Base-by-base conservation (phyloP, 2,329 filamentous ascomycete genomes). In the Beauveria medogensis region DNA sequence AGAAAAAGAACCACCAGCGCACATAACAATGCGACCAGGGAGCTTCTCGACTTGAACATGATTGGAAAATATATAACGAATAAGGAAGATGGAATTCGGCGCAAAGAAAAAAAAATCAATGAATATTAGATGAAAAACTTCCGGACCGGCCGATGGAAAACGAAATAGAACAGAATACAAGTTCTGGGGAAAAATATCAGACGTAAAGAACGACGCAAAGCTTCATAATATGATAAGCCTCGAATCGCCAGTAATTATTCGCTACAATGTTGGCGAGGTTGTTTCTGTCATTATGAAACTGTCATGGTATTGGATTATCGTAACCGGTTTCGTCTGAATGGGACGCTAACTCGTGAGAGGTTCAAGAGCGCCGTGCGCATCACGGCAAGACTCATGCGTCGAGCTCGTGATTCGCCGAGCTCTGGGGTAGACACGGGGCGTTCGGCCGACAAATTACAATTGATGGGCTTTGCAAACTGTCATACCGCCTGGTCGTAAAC, bases 21-120 rank as follows among this genome's bases (percentile, higher is more conserved):
- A 34, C 44, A 59, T n/a, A 59, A 14, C 26, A 59, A 40, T 16
- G 48, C 40, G n/a, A 59, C 14, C 56, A 59, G 34, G 7, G 55
- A 59, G 18, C 18, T 43, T 34, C n/a, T 51, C 7, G 56, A 59
- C n/a, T 44, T 44, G 12, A 53, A 53, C 56, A 59, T 59, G 10
- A 9, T 30, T 30, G 20, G 20, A 16, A 8, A 48, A 50, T 6
- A 0, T 14, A 6, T 37, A 37, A 3, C 28, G 28, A 30, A 30
- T 30, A 5, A 30, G 8, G 9, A 30, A 30, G 28, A 9, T 10
- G 28, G 2, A 30, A 9, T 30, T 10, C 8, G 28, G 28, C 14
- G 3, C 41, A 40, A n/a, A 7, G 5, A 9, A n/a, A n/a, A 50
- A 20, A 8, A 9, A 2, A 56, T 16, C 16, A 54, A 28, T 14